Percentiles rank a stretch among this genome's conserved stretches.
These are phyloP conservation scores for Malus sylvestris DNA, from an alignment of 306 rosid genomes.

Conservation along the genomic window DNA sequence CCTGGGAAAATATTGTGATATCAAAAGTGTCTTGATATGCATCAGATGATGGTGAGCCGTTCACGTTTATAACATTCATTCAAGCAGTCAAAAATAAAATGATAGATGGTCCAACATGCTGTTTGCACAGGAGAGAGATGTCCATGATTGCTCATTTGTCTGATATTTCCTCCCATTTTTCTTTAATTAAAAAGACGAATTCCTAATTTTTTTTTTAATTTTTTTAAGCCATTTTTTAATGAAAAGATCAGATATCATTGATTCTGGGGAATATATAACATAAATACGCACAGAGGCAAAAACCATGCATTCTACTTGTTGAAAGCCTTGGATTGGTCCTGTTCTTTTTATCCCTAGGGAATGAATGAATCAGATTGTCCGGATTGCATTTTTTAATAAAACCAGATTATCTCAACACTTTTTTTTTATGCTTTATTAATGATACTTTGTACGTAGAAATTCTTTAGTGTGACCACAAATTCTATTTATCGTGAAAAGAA, in stretches of 20 bases:
- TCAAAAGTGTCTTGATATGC: conserved; percentile 40
- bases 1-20: conserved; percentile 40
- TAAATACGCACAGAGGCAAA: background rate
- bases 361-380: conserved; percentile 25
- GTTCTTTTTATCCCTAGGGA: conserved; percentile 20
- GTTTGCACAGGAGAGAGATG: conserved; percentile 42
- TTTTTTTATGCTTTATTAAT: conserved; percentile 6
- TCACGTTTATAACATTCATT: conserved; percentile 67
- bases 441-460: conserved; percentile 10
- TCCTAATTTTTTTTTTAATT: no score
- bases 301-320: conserved; percentile 11
- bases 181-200: background rate
- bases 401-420: conserved; percentile 23
- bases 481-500: no score
- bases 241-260: background rate
- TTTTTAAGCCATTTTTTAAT: background rate
- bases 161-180: background rate
- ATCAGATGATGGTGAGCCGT: conserved; percentile 60
- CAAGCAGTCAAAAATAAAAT: conserved; percentile 54
- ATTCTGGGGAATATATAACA: conserved; percentile 5
- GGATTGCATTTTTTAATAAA: conserved; percentile 25
- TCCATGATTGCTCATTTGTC: conserved; percentile 56
- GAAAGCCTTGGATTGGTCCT: conserved; percentile 21
- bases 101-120: conserved; percentile 61
- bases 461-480: no score